Percentiles rank a stretch among this genome's conserved stretches.
Evolutionary conservation across 805 yeast genomes (phyloP).

Genomic region (Saturnispora sekii): DNA sequence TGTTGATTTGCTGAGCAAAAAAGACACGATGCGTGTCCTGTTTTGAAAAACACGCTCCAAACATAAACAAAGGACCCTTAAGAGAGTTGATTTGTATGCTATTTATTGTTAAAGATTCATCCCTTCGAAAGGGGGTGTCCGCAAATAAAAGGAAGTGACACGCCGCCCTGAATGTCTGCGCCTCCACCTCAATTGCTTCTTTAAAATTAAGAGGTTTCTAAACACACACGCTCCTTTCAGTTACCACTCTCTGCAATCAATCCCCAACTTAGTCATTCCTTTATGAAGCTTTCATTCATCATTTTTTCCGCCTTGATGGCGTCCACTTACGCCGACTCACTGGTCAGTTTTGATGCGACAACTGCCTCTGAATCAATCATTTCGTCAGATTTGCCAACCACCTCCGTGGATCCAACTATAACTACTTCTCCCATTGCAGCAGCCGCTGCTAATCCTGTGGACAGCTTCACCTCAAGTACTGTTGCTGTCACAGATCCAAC

Average conservation of each 20-base stretch:
- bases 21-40: not conserved
- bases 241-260: not conserved
- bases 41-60: not conserved
- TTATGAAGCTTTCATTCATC: not conserved
- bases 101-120: not conserved
- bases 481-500: not conserved
- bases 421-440: not conserved
- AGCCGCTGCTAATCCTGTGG: not conserved
- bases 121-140: too few relatives aligned
- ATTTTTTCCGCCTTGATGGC: not conserved
- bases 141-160: too few relatives aligned
- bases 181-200: not conserved
- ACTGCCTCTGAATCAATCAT: not conserved
- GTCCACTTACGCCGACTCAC: not conserved
- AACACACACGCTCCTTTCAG: not conserved
- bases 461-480: not conserved
- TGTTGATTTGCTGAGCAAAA: not conserved
- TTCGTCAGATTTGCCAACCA: too few relatives aligned
- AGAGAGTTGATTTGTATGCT: not conserved
- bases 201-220: not conserved
- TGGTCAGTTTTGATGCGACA: not conserved
- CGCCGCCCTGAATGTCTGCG: not conserved
- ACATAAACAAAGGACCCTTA: not conserved
- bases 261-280: conserved; percentile 3
- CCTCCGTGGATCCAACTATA: not conserved